A percentile compares a stretch with the other conserved stretches of the same genome.
phyloP scores from a whole-genome alignment of 768 basidiomycete species.

The Suillus clintonianus region DNA sequence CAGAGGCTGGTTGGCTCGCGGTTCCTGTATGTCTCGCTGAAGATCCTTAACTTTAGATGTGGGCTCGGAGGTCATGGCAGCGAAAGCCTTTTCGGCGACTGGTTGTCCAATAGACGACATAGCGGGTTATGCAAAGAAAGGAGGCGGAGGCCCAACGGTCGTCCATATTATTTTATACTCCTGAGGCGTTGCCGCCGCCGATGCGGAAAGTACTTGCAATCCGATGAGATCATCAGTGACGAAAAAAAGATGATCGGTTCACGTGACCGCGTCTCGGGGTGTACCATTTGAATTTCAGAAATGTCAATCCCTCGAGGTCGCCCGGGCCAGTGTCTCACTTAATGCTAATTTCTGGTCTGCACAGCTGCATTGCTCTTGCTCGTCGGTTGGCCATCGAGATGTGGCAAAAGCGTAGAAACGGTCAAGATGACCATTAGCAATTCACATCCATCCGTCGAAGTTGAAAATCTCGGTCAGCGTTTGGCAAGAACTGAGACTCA shows the following conservation, averaged over 20 bases:
- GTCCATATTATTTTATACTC: background rate
- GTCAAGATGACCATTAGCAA: background rate
- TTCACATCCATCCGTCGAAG: background rate
- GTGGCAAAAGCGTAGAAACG: background rate
- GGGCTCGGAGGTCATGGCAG: slow-evolving; percentile 4
- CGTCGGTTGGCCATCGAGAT: background rate
- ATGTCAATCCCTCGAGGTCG: background rate
- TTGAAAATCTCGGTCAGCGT: background rate
- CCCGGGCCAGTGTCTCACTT: background rate
- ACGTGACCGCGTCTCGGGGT: slow-evolving; percentile 1
- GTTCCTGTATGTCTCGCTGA: slow-evolving; percentile 26
- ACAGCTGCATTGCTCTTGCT: background rate
- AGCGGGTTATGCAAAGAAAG: background rate
- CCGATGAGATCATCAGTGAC: slow-evolving; percentile 16
- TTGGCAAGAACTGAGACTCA: background rate
- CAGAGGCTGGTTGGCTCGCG: slow-evolving; percentile 23
- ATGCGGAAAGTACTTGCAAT: background rate
- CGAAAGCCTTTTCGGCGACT: slow-evolving; percentile 13
- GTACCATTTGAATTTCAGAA: background rate
- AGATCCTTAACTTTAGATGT: slow-evolving; percentile 25
- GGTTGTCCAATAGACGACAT: slow-evolving; percentile 19
- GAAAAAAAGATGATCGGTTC: slow-evolving; percentile 14
- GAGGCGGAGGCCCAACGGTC: background rate
- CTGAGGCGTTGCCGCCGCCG: slow-evolving; percentile 18
- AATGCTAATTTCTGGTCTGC: background rate